These are phyloP conservation scores for Aphanomyces cochlioides DNA, from an alignment of 352 stramenopile genomes.

Conservation along the genomic window DNA sequence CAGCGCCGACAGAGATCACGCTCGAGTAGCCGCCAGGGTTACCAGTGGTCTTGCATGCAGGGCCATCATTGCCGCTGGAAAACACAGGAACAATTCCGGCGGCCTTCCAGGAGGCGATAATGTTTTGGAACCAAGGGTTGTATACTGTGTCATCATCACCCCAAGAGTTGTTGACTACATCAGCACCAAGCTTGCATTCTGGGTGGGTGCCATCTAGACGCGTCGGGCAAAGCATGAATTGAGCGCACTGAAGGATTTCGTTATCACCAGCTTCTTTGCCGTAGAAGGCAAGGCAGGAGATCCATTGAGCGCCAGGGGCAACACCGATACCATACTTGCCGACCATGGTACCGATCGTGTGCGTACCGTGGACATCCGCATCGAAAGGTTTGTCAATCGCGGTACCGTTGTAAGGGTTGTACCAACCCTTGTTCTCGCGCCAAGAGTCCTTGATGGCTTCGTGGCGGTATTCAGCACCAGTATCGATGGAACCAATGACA, in stretches of 20 bases:
- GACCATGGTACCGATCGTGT: constrained; percentile 38
- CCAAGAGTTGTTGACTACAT: constrained; percentile 39
- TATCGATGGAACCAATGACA: constrained; percentile 33
- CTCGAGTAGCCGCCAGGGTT: constrained; percentile 35
- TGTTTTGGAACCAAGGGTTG: constrained; percentile 32
- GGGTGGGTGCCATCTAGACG: constrained; percentile 11
- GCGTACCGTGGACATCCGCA: constrained; percentile 38
- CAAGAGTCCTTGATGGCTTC: constrained; percentile 35
- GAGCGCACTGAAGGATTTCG: constrained; percentile 33
- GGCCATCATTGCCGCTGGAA: constrained; percentile 37
- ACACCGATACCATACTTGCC: constrained; percentile 36
- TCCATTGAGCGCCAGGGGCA: constrained; percentile 36
- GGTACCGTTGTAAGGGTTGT: constrained; percentile 40
- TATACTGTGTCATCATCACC: constrained; percentile 31
- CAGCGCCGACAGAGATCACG: constrained; percentile 39
- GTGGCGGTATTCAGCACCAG: constrained; percentile 21
- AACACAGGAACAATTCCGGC: constrained; percentile 42
- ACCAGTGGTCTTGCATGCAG: constrained; percentile 34
- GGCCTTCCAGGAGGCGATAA: constrained; percentile 35
- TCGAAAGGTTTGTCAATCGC: constrained; percentile 34
- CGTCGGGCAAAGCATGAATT: constrained; percentile 37
- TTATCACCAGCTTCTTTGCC: constrained; percentile 26
- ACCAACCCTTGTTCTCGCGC: constrained; percentile 46
- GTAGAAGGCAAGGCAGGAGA: constrained; percentile 36
- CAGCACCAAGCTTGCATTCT: constrained; percentile 4